Evolutionary conservation across 768 basidiomycete genomes (phyloP).

Genomic region (Hygrocybe coccinea): DNA sequence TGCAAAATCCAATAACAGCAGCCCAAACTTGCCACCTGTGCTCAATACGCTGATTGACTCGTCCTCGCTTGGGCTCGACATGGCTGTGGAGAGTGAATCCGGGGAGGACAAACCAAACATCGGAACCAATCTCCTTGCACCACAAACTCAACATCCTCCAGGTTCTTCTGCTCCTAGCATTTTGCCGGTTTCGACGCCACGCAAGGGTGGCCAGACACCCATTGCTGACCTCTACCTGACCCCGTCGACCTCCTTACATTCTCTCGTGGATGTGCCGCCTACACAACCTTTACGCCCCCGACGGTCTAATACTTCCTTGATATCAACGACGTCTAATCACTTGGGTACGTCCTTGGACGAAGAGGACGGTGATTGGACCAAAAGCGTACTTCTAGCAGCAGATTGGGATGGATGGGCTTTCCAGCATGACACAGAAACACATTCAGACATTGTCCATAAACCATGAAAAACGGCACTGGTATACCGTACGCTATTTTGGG

Average conservation of each 20-base stretch:
- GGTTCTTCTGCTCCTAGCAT: not conserved
- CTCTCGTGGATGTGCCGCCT: constrained; percentile 6
- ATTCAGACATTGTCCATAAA: no score
- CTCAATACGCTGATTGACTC: constrained; percentile 59
- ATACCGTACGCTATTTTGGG: no score
- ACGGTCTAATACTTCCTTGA: constrained; percentile 20
- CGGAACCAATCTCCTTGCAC: not conserved
- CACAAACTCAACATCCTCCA: not conserved
- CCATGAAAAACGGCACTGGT: no score
- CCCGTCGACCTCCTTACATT: constrained; percentile 12
- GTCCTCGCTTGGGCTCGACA: constrained; percentile 42
- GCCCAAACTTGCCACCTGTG: constrained; percentile 48
- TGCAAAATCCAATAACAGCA: constrained; percentile 40
- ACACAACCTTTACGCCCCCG: constrained; percentile 9
- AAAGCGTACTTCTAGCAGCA: constrained; percentile 68
- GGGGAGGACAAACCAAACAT: not conserved
- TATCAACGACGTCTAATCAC: constrained; percentile 37
- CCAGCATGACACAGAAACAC: not conserved
- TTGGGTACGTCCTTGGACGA: constrained; percentile 46
- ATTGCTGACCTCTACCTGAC: constrained; percentile 13
- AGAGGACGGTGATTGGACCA: constrained; percentile 64
- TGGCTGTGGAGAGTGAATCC: constrained; percentile 30
- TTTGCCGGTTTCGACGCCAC: not conserved
- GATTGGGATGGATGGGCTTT: constrained; percentile 40
- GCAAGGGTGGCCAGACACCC: constrained; percentile 1